Base-by-base conservation (phyloP, 1,284 basidiomycete species). In the Fistulina hepatica region DNA sequence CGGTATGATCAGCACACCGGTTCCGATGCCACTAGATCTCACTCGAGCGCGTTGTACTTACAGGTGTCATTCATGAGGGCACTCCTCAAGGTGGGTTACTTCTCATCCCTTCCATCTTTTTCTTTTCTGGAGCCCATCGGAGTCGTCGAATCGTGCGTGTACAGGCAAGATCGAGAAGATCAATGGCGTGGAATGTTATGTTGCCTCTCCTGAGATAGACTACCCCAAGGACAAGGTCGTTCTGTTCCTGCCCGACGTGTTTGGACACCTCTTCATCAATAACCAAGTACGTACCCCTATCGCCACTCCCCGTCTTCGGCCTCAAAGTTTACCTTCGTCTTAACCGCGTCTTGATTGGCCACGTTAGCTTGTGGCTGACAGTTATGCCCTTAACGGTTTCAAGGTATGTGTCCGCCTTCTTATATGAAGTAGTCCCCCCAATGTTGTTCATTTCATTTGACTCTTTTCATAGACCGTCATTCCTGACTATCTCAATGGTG, bases 331-430 rank as follows among this genome's bases (percentile, higher is more conserved):
- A 12, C 2, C 19, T n/a, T 20, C 17, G 6, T 30, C n/a, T 7
- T n/a, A n/a, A 16, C 6, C 27, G 17, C n/a, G n/a, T 12, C n/a
- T 30, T 32, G 10, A 30, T 16, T 33, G 9, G 9, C 19, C 11
- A 7, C 5, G 6, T 11, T 49, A 81, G 76, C 63, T 81, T 21
- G 59, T 81, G 22, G 73, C 66, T 10, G 85, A 89, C 50, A 76
- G 74, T 51, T 86, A 78, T 57, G 81, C 83, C 12, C 63, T 61
- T 20, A 79, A 81, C 46, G 83, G 82, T 9, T 80, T 72, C 65
- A 73, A 74, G 56, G 72, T 73, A 42, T 21, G 52, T 27, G 21
- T 12, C 8, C 23, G 23, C 23, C n/a, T 21, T 21, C 33, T 13
- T 34, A n/a, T 13, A 17, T 40, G 16, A 28, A 20, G 19, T 10